Base-by-base conservation (phyloP, 176 grass and related monocot species). In the Themeda triandra region DNA sequence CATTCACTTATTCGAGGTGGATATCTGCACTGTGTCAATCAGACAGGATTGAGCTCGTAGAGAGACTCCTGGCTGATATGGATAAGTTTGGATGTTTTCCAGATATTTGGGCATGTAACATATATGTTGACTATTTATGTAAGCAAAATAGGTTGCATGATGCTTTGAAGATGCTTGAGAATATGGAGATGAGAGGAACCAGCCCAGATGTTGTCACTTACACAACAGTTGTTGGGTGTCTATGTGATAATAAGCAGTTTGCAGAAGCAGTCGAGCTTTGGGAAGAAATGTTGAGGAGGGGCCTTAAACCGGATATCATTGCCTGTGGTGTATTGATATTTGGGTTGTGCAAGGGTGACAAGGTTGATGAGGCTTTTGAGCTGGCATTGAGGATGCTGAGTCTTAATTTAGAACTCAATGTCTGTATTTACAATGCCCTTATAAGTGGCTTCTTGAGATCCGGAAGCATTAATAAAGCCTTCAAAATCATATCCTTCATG, bases 1-100 rank as follows among this genome's bases (percentile, higher is more conserved):
- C 89, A 36, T 94, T 94, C 64, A 94, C 92, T 75, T 94, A 90
- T 77, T 94, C 92, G 44, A 94, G 92, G 76, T 87, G 90, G 81
- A 94, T 94, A 41, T 88, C 89, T 86, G 77, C 78, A 63, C 35
- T 94, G 74, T 94, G 92, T 33, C 63, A 89, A 65, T 73, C 74
- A 79, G 79, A 73, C 31, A 90, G 90, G 68, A 87, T 89, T 83
- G 74, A 75, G 30, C 79, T 94, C 76, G 87, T 87, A 54, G 74
- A 94, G 64, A 82, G 85, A 37, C 87, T 94, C 59, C 85, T 92
- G n/a, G 44, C 31, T 24, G 87, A 94, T 75, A 94, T 94, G 89
- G 82, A 92, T 83, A 94, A 60, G 48, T 83, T 88, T 76, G 82
- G 87, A 4, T 90, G 73, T 60, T 89, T 82, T 68, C 87, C 92